phyloP scores from a whole-genome alignment of 78 protist genomes.

The Parvularia atlantis region DNA sequence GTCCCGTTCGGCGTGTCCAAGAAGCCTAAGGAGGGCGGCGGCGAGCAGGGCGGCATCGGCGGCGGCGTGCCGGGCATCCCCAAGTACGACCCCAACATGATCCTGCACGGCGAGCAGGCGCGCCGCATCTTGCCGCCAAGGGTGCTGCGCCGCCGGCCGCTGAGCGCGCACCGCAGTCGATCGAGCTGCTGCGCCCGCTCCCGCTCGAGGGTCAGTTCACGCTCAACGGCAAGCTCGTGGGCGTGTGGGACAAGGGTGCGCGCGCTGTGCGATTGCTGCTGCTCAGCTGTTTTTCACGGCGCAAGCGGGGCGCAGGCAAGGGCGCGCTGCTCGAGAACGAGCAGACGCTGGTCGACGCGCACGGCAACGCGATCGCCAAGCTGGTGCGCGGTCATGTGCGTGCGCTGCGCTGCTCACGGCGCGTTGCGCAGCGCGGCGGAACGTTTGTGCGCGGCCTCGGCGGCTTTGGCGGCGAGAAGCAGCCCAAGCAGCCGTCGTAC shows the following conservation, averaged over 20 bases:
- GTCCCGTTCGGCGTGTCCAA: not conserved
- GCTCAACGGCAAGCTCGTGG: not conserved
- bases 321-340: not conserved
- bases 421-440: not conserved
- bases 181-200: not conserved
- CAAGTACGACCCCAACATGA: not conserved
- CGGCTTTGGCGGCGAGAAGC: not conserved
- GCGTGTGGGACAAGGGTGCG: not conserved
- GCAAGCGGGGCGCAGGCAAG: too few species aligned
- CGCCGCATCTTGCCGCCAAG: too few species aligned
- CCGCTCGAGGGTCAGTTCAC: not conserved
- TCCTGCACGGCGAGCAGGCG: conserved; percentile 4
- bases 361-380: not conserved
- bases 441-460: conserved; percentile 5
- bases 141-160: too few species aligned
- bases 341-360: not conserved
- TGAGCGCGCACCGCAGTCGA: too few species aligned
- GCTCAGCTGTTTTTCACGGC: too few species aligned
- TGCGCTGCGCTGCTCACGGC: too few species aligned
- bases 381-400: not conserved
- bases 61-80: not conserved
- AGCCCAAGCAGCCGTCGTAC: not conserved
- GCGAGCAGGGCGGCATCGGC: too few species aligned
- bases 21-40: not conserved
- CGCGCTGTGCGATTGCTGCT: too few species aligned